Conservation (phyloP, 108 stramenopile genomes). For the Seminavis robusta region DNA sequence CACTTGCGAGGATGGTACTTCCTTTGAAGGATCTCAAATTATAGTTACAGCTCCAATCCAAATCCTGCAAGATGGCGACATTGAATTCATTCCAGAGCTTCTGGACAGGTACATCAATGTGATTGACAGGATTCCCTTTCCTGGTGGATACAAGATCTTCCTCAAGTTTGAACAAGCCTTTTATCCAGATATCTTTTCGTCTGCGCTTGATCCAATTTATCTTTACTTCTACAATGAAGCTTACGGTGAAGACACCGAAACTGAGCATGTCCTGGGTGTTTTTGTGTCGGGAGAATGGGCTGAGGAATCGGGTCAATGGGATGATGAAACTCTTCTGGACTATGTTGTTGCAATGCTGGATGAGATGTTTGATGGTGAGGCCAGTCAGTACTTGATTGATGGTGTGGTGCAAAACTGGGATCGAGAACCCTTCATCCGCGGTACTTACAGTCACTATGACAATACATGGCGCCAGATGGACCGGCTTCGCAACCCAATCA, state of each 20-base stretch:
- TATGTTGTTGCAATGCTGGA: slow-evolving; percentile 10
- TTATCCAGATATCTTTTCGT: slow-evolving; percentile 5
- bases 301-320: not conserved
- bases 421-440: slow-evolving; percentile 12
- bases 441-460: slow-evolving; percentile 8
- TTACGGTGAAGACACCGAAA: not conserved
- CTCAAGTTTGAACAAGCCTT: slow-evolving; percentile 26
- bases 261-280: slow-evolving; percentile 7
- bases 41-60: slow-evolving; percentile 12
- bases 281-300: not conserved
- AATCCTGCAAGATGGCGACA: slow-evolving; percentile 21
- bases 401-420: slow-evolving; percentile 24
- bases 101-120: not conserved
- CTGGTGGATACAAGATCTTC: slow-evolving; percentile 8
- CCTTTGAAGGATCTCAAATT: slow-evolving; percentile 3
- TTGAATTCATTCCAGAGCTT: slow-evolving; percentile 14
- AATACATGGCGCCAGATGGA: too few relatives aligned
- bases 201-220: not conserved
- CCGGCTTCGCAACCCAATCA: too few relatives aligned
- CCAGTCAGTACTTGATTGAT: slow-evolving; percentile 4
- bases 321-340: slow-evolving; percentile 11
- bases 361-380: slow-evolving; percentile 14
- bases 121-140: slow-evolving; percentile 1
- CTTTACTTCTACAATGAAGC: slow-evolving; percentile 10
- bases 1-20: not conserved